A percentile compares a stretch with the other conserved stretches of the same genome.
Conservation (phyloP, 73 alveolate genomes). For the Paramecium biaurelia region DNA sequence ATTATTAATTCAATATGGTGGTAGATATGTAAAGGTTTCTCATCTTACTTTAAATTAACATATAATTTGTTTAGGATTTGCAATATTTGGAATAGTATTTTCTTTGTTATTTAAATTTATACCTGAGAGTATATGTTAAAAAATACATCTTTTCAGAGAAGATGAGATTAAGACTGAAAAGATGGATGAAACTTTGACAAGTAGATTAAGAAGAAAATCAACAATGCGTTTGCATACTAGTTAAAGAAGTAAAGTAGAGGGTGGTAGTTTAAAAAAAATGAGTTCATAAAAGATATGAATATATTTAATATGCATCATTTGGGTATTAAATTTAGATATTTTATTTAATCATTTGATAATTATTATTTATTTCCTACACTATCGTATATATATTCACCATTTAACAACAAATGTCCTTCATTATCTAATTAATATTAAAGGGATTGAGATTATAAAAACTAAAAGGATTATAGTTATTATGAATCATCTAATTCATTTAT, state of each 20-base stretch:
- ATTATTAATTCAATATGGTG: conserved; percentile 80
- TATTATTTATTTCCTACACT: background rate
- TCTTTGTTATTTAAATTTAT: conserved; percentile 28
- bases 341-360: background rate
- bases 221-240: conserved; percentile 57
- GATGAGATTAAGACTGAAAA: conserved; percentile 34
- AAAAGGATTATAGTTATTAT: background rate
- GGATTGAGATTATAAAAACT: background rate
- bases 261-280: background rate
- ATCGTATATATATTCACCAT: conserved; percentile 2
- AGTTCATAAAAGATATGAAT: background rate
- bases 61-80: conserved; percentile 73
- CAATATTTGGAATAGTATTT: conserved; percentile 55
- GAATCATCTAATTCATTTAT: background rate
- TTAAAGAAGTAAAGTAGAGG: background rate
- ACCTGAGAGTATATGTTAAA: conserved; percentile 46
- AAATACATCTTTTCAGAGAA: conserved; percentile 46
- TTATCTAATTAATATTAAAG: background rate
- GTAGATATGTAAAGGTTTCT: conserved; percentile 77
- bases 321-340: background rate
- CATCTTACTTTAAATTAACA: conserved; percentile 75
- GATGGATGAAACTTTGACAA: conserved; percentile 58
- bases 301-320: background rate
- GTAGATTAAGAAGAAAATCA: conserved; percentile 59
- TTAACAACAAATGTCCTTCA: background rate